Percentiles rank a stretch among this genome's conserved stretches.
These are phyloP conservation scores for Pezicula carpinea DNA, from an alignment of 2,329 filamentous ascomycete genomes.

Conservation along the genomic window DNA sequence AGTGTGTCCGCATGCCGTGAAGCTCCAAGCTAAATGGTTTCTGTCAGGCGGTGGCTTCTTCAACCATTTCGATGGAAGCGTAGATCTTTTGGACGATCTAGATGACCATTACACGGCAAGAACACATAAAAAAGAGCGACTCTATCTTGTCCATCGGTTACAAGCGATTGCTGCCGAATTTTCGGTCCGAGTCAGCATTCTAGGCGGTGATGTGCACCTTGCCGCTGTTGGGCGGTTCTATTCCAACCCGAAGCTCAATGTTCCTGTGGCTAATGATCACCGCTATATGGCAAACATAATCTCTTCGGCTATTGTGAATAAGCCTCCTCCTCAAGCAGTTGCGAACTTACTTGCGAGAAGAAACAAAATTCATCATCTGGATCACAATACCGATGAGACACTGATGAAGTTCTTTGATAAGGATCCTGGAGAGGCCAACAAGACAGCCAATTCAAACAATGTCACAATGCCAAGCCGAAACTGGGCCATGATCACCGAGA, in stretches of 20 bases:
- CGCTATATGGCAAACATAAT: slow-evolving; percentile 95
- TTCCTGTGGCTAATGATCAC: slow-evolving; percentile 77
- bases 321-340: slow-evolving; percentile 80
- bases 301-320: slow-evolving; percentile 93
- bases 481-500: slow-evolving; percentile 87
- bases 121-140: slow-evolving; percentile 86
- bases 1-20: slow-evolving; percentile 13
- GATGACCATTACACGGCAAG: slow-evolving; percentile 95
- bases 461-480: slow-evolving; percentile 92
- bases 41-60: slow-evolving; percentile 69
- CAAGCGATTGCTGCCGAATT: slow-evolving; percentile 82
- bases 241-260: slow-evolving; percentile 74
- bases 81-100: slow-evolving; percentile 87
- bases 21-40: not conserved
- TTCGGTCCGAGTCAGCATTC: slow-evolving; percentile 84
- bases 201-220: slow-evolving; percentile 91
- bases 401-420: slow-evolving; percentile 89
- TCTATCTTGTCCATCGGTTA: slow-evolving; percentile 70
- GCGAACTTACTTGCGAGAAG: slow-evolving; percentile 86
- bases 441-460: slow-evolving; percentile 70
- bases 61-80: slow-evolving; percentile 90
- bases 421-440: slow-evolving; percentile 74
- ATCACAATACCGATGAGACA: slow-evolving; percentile 79
- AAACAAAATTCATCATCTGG: slow-evolving; percentile 74
- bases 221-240: slow-evolving; percentile 93